Evolutionary conservation across 2,329 filamentous ascomycete genomes (phyloP), one percentile per base, ranked within the genome.

Genomic region (Sarocladium kiliense): DNA sequence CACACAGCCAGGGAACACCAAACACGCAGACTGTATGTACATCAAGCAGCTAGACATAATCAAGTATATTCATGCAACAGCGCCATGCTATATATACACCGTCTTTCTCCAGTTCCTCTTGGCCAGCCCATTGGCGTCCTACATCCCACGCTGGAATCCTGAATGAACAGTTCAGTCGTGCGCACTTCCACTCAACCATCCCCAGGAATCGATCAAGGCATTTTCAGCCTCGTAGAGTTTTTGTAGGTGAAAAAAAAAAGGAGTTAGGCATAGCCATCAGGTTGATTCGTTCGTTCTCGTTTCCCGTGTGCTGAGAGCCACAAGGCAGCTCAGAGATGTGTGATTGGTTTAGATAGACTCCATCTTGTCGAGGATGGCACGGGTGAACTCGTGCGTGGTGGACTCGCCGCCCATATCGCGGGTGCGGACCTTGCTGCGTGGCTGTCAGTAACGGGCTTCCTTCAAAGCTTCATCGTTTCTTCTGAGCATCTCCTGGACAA

Each of bases 331-430:
- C 21, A 49, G 23, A 19, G 23, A 32, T 49, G 30, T 10, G 44
- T n/a, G 9, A 14, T 11, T 21, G 3, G 36, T 71, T 81, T 82
- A 87, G 71, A 86, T 67, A 64, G 78, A 76, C 80, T 97, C 93
- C 91, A 99, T 96, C 82, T 94, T 90, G 79, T 92, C 85, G 69
- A 99, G 82, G 69, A 99, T 89, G 66, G 94, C 92, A 67, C 87
- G 82, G 67, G 94, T 97, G 79, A 97, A 99, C 74, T 97, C 86
- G 76, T 97, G 86, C 61, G 93, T 99, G 66, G 88, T 91, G 68
- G 85, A 85, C 62, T 86, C 78, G 71, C 94, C 94, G 70, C 93
- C 93, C 94, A 99, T 97, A 71, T 99, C 94, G 67, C 88, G 87
- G 61, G 94, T 99, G 73, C 92, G 87, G 68, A 85, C 81, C 77